Evolutionary conservation across 2,329 filamentous ascomycete species (phyloP), one percentile per base, ranked within the genome.

Genomic region (Cladosporium halotolerans): DNA sequence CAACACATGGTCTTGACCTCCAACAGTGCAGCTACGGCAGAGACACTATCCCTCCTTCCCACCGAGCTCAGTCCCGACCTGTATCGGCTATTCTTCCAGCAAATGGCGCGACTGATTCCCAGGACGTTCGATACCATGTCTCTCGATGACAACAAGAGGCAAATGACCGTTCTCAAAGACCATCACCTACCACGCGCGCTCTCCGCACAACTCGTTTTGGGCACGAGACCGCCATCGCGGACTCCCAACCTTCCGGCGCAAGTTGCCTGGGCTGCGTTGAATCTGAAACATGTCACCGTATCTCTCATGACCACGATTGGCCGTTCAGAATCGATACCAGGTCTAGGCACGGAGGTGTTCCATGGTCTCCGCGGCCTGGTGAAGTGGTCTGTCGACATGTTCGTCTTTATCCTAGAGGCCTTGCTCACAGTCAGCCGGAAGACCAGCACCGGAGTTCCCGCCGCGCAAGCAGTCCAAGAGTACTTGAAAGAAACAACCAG

Each of bases 111-210:
- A 39, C 81, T 87, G 54, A 73, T 91, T 48, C 85, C 84, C 57
- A 77, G 88, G 31, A 82, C 84, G 46, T 81, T 91, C 45, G 92
- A 97, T 70, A 95, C 91, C 65, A 86, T 89, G 0, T 80, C 88
- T 45, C 88, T 95, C 56, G 74, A 81, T 1, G 79, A 82, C 42
- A 81, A 86, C 60, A 84, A 92, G 56, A 58, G 62, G 59, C 71
- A 61, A 49, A 44, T 71, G 65, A 78, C 84, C 55, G 74, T 95
- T 33, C 80, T 93, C 58, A 78, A 84, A 55, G 91, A 93, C 62
- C 40, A 40, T 16, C 48, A 51, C n/a, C 11, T 51, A 3, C 48
- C 48, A 31, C 40, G 48, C 10, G 11, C 39, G 16, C 18, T 51
- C 6, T 51, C 48, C 6, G 40, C 48, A 8, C 48, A 51, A 31